Conservation (phyloP, 345 rosid genomes). For the Citrus sinensis region DNA sequence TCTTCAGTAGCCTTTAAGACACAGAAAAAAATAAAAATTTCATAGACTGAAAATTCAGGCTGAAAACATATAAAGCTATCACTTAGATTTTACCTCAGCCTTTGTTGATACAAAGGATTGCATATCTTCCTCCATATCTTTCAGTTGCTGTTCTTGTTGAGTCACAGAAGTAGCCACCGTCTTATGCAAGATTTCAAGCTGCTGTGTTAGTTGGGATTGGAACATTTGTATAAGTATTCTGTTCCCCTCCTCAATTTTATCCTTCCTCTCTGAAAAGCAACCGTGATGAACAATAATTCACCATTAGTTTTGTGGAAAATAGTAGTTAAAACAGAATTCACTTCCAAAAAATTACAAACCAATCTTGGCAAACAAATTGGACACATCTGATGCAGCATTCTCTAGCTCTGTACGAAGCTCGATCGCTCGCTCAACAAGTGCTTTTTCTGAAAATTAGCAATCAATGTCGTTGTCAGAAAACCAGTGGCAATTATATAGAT, state of each 20-base stretch:
- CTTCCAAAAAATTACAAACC: slow-evolving; percentile 40
- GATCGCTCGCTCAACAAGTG: slow-evolving; percentile 78
- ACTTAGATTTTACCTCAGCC: slow-evolving; percentile 49
- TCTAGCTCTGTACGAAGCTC: slow-evolving; percentile 85
- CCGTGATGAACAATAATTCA: slow-evolving; percentile 8
- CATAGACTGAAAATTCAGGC: neutral
- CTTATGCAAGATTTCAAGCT: slow-evolving; percentile 84
- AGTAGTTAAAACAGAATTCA: neutral
- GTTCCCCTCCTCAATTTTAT: slow-evolving; percentile 89
- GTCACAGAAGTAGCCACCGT: slow-evolving; percentile 81
- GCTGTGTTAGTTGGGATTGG: slow-evolving; percentile 79
- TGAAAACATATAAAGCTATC: neutral
- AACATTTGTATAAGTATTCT: slow-evolving; percentile 65
- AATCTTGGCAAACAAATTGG: slow-evolving; percentile 81
- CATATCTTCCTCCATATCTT: slow-evolving; percentile 94
- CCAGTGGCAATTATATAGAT: neutral
- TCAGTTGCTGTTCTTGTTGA: slow-evolving; percentile 87
- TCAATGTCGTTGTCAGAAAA: slow-evolving; percentile 2
- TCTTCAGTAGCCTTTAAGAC: slow-evolving; percentile 77
- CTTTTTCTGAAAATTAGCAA: slow-evolving; percentile 54
- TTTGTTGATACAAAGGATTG: slow-evolving; percentile 84
- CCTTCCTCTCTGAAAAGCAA: slow-evolving; percentile 75
- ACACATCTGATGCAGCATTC: slow-evolving; percentile 82
- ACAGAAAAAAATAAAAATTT: slow-evolving; percentile 16
- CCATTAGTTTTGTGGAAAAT: slow-evolving; percentile 12